Percentiles rank a stretch among this genome's conserved stretches.
Conservation (phyloP, 129 eudicot genomes). For the Oenanthe sinensis region DNA sequence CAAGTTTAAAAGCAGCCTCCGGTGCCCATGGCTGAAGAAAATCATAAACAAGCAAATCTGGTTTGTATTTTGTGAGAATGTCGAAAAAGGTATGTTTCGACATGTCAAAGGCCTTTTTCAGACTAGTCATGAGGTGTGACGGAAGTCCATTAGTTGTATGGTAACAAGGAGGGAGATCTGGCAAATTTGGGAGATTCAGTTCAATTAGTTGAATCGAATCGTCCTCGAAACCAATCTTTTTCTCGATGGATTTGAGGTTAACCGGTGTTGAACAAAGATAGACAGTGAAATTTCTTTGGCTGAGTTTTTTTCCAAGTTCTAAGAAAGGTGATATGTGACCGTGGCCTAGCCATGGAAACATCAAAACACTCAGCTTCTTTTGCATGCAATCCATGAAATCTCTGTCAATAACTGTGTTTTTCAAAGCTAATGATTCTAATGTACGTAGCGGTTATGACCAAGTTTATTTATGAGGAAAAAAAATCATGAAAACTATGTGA, state of each 20-base stretch:
- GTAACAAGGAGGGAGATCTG: constrained; percentile 5
- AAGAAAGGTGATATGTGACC: constrained; percentile 15
- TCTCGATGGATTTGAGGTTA: not conserved
- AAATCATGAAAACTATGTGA: too few species aligned
- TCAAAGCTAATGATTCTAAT: not conserved
- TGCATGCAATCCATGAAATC: not conserved
- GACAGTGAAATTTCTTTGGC: not conserved
- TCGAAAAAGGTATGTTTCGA: not conserved
- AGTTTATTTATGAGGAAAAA: too few species aligned
- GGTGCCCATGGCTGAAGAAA: constrained; percentile 8
- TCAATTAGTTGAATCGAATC: not conserved
- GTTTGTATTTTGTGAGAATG: not conserved
- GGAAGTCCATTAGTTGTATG: constrained; percentile 17
- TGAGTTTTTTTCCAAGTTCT: constrained; percentile 10
- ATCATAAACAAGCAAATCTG: constrained; percentile 7
- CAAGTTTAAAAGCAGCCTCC: not conserved
- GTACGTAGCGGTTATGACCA: too few species aligned
- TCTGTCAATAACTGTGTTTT: not conserved
- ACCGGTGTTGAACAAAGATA: constrained; percentile 8
- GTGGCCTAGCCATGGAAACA: constrained; percentile 15
- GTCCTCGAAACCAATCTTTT: not conserved
- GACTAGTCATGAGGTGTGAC: not conserved
- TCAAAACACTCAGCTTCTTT: not conserved
- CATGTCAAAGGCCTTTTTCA: not conserved
- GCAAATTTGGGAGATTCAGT: not conserved